Evolutionary conservation across 805 yeast genomes (phyloP).

Genomic region (Metschnikowia lachancei): DNA sequence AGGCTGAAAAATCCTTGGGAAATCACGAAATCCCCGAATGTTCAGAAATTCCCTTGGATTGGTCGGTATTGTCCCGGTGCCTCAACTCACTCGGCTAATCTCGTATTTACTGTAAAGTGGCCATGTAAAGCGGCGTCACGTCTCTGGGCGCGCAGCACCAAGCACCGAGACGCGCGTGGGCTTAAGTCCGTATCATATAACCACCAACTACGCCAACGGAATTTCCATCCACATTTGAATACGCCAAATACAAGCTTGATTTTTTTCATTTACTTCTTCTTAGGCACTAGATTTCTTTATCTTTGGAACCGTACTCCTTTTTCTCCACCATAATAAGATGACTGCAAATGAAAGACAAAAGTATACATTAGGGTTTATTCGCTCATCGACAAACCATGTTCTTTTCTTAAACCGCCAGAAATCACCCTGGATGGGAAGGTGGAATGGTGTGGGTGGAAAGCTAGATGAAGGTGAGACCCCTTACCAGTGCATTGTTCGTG

Average conservation of each 20-base stretch:
- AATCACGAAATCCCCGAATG: neutral
- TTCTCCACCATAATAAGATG: constrained; percentile 3
- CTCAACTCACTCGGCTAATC: constrained; percentile 2
- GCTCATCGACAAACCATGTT: constrained; percentile 33
- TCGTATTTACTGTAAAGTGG: neutral
- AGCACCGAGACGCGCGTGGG: neutral
- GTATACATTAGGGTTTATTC: constrained; percentile 28
- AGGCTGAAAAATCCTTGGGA: neutral
- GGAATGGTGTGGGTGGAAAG: constrained; percentile 50
- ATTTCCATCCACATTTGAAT: too few relatives aligned
- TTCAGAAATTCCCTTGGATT: neutral
- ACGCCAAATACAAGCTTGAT: too few relatives aligned
- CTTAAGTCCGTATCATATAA: too few relatives aligned
- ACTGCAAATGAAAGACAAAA: constrained; percentile 9
- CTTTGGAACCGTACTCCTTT: neutral
- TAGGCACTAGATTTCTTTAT: too few relatives aligned
- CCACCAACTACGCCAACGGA: too few relatives aligned
- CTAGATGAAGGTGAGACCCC: constrained; percentile 36
- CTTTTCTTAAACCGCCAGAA: constrained; percentile 41
- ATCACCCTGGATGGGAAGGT: constrained; percentile 47
- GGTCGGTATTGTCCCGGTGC: constrained; percentile 2
- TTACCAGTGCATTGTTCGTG: constrained; percentile 40
- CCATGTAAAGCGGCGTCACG: neutral
- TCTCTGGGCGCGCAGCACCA: neutral
- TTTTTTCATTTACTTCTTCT: too few relatives aligned